Evolutionary conservation across 2,329 filamentous ascomycete species (phyloP).

Genomic region (Nothophaeocryptopus gaeumannii): DNA sequence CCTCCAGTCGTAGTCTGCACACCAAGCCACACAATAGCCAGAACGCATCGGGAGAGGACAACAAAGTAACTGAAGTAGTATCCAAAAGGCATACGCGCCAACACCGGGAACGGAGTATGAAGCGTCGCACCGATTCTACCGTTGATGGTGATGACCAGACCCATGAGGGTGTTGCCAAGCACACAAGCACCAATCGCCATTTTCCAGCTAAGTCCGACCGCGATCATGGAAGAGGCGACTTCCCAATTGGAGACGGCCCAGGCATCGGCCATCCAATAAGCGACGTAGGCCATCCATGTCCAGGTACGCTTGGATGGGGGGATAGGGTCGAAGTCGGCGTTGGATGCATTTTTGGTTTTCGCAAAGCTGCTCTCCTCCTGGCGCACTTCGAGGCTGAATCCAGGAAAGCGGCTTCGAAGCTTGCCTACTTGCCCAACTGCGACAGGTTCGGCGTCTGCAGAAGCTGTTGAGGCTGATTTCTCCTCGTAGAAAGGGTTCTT

Average conservation of each 20-base stretch:
- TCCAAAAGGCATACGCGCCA: constrained; percentile 54
- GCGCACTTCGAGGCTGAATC: constrained; percentile 33
- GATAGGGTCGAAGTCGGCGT: constrained; percentile 40
- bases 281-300: constrained; percentile 35
- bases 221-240: constrained; percentile 48
- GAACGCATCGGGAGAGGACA: constrained; percentile 30
- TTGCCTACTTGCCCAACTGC: constrained; percentile 27
- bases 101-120: constrained; percentile 55
- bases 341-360: constrained; percentile 34
- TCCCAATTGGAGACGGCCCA: constrained; percentile 41
- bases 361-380: constrained; percentile 39
- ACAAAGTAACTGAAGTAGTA: constrained; percentile 50
- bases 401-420: constrained; percentile 25
- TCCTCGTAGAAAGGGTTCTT: constrained; percentile 15
- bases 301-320: constrained; percentile 40
- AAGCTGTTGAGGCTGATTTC: constrained; percentile 27
- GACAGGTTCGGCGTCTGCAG: constrained; percentile 23
- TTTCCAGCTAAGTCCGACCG: constrained; percentile 54
- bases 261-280: constrained; percentile 43
- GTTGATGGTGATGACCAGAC: constrained; percentile 47
- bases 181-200: constrained; percentile 48
- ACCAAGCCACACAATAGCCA: constrained; percentile 34
- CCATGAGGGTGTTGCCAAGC: constrained; percentile 29
- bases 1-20: constrained; percentile 31
- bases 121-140: constrained; percentile 54